These are phyloP conservation scores for Lentinula raphanica DNA, from an alignment of 768 basidiomycete species.

Conservation along the genomic window DNA sequence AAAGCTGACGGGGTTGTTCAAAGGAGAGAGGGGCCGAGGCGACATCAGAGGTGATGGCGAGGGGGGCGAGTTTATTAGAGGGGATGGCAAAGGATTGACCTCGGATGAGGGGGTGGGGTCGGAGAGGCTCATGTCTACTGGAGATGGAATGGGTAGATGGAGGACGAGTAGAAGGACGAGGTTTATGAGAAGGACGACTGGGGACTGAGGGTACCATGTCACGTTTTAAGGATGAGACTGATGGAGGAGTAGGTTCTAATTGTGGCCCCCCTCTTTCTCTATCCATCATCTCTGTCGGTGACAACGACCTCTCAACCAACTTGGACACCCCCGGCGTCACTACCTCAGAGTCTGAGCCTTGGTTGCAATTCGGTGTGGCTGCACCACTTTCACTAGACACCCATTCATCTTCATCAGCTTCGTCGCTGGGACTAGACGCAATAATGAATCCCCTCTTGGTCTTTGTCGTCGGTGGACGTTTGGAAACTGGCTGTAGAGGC, in stretches of 20 bases:
- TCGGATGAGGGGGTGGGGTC: conserved; percentile 75
- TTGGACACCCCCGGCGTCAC: conserved; percentile 18
- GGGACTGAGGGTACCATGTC: conserved; percentile 31
- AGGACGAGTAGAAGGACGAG: conserved; percentile 49
- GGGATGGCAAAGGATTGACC: conserved; percentile 60
- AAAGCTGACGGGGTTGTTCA: conserved; percentile 18
- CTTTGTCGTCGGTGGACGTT: conserved; percentile 19
- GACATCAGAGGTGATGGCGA: conserved; percentile 32
- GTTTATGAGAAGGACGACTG: conserved; percentile 27
- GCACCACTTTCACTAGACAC: conserved; percentile 75
- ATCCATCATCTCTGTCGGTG: conserved; percentile 1
- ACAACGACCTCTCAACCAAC: conserved; percentile 4
- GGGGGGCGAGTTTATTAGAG: conserved; percentile 45
- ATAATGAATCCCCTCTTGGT: conserved; percentile 56
- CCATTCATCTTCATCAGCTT: conserved; percentile 68
- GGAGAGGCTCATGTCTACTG: conserved; percentile 34
- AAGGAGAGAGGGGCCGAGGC: conserved; percentile 28
- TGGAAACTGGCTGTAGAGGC: conserved; percentile 15
- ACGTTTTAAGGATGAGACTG: neutral
- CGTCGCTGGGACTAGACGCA: conserved; percentile 38
- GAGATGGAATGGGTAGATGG: conserved; percentile 59
- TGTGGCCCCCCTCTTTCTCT: neutral
- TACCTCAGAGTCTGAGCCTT: conserved; percentile 40
- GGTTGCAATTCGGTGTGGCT: conserved; percentile 50
- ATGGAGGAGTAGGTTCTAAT: neutral